phyloP scores from a whole-genome alignment of 306 rosid species.

The Biancaea sappan region DNA sequence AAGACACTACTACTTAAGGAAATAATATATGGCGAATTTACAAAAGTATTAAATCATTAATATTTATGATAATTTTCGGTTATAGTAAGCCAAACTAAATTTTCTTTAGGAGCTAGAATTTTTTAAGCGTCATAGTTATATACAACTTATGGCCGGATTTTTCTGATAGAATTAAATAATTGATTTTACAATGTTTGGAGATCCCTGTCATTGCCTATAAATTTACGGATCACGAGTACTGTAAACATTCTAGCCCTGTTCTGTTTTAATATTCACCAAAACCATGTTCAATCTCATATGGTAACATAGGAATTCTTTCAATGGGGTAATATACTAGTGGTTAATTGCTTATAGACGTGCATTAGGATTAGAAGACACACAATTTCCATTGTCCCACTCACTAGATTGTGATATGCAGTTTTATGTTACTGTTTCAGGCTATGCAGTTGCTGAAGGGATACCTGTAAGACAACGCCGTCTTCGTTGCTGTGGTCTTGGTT shows the following conservation, averaged over 20 bases:
- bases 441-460: conserved; percentile 85
- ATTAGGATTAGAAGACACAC: conserved; percentile 12
- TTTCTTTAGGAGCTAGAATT: not conserved
- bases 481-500: conserved; percentile 86
- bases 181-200: not conserved
- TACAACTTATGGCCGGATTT: not conserved
- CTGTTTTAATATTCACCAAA: not conserved
- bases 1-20: no score
- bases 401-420: conserved; percentile 9
- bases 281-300: not conserved
- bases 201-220: not conserved
- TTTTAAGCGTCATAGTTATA: no score
- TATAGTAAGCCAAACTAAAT: no score
- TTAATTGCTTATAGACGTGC: not conserved
- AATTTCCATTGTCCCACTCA: not conserved
- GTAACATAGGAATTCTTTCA: not conserved
- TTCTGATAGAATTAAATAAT: not conserved
- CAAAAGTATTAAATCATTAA: not conserved
- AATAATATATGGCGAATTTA: not conserved
- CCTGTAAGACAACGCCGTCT: conserved; percentile 79
- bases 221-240: no score
- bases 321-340: not conserved
- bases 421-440: conserved; percentile 51
- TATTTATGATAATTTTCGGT: no score
- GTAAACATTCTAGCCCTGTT: no score